Evolutionary conservation across 1,139 yeast species (phyloP).

Genomic region (Yamadazyma atmosphaerica): DNA sequence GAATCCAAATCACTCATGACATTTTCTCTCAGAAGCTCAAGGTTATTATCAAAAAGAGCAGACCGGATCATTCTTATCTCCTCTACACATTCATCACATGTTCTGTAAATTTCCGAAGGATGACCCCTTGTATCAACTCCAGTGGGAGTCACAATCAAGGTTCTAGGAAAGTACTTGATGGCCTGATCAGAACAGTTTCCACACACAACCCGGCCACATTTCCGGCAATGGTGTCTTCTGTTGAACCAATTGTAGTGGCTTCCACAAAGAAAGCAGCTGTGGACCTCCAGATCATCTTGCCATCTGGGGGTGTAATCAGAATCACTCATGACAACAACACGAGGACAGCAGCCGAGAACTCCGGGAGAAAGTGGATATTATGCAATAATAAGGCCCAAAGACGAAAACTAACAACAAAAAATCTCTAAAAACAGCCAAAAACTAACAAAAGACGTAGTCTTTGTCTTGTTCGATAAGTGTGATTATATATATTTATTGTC

Average conservation of each 20-base stretch:
- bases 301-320: conserved; percentile 37
- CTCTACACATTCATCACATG: conserved; percentile 71
- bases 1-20: conserved; percentile 4
- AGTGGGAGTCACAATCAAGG: conserved; percentile 33
- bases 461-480: too few species aligned
- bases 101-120: conserved; percentile 46
- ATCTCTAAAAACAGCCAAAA: too few species aligned
- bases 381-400: background rate
- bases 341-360: too few species aligned
- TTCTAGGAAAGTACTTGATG: conserved; percentile 42
- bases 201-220: conserved; percentile 80
- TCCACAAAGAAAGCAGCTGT: conserved; percentile 64
- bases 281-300: conserved; percentile 73
- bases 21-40: too few species aligned
- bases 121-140: conserved; percentile 26
- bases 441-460: too few species aligned
- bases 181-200: conserved; percentile 57
- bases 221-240: conserved; percentile 89
- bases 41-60: conserved; percentile 29
- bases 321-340: conserved; percentile 1
- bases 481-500: too few species aligned
- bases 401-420: too few species aligned
- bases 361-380: too few species aligned
- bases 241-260: conserved; percentile 60
- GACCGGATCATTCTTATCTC: conserved; percentile 59